Percentiles rank a stretch among this genome's conserved stretches.
Evolutionary conservation across 164 flowering plant species (phyloP).

Genomic region (Chimonanthus praecox): DNA sequence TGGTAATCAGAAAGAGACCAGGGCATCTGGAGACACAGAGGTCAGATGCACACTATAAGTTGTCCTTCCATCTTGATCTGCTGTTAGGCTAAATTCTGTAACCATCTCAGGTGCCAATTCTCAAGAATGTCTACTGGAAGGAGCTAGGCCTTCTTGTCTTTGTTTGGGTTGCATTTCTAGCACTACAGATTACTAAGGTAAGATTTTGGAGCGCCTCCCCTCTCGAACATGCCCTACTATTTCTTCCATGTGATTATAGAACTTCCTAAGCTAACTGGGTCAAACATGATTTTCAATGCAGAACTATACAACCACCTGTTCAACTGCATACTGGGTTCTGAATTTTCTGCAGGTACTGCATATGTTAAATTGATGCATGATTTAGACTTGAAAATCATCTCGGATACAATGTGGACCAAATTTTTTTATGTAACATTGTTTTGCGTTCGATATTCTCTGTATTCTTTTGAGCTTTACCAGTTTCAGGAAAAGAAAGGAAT

Average conservation of each 20-base stretch:
- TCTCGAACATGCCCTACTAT: background rate
- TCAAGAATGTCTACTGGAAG: slow-evolving; percentile 87
- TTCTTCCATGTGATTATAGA: background rate
- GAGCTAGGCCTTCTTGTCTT: slow-evolving; percentile 81
- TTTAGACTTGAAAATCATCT: background rate
- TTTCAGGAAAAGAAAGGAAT: background rate
- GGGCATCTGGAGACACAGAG: slow-evolving; percentile 21
- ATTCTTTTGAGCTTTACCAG: background rate
- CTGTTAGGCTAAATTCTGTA: slow-evolving; percentile 12
- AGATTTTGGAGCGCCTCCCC: background rate
- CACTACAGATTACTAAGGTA: slow-evolving; percentile 78
- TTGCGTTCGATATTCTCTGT: background rate
- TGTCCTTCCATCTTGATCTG: background rate
- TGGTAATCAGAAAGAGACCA: slow-evolving; percentile 21
- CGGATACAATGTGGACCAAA: slow-evolving; percentile 1
- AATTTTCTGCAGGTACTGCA: slow-evolving; percentile 75
- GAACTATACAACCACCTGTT: slow-evolving; percentile 61
- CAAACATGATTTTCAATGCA: slow-evolving; percentile 30
- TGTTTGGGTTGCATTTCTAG: slow-evolving; percentile 89
- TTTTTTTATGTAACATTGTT: background rate
- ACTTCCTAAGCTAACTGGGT: slow-evolving; percentile 4
- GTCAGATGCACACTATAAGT: background rate
- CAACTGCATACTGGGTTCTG: slow-evolving; percentile 69
- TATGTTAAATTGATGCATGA: background rate
- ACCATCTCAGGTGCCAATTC: slow-evolving; percentile 47